These are phyloP conservation scores for Neostapfia colusana DNA, from an alignment of 176 grass and related monocot species.

Conservation along the genomic window DNA sequence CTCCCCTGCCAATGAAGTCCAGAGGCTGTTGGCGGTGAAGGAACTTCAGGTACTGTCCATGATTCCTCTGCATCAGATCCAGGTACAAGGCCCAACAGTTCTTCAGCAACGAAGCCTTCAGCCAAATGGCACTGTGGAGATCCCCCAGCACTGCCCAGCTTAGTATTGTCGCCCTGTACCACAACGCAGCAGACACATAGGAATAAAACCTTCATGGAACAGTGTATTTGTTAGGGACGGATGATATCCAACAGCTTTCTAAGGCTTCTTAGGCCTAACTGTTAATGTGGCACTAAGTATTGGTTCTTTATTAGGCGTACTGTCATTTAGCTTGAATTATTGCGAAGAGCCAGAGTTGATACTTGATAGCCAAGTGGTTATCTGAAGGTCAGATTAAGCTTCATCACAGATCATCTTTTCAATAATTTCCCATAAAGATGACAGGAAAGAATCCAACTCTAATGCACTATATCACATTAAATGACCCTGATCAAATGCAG, in stretches of 20 bases:
- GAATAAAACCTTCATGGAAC: background rate
- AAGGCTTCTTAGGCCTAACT: background rate
- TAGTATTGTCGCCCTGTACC: constrained; percentile 51
- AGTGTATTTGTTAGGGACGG: no score
- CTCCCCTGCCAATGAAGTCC: constrained; percentile 62
- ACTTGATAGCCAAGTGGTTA: background rate
- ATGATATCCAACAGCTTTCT: constrained; percentile 10
- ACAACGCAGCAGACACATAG: background rate
- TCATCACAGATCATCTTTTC: constrained; percentile 2
- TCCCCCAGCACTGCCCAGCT: constrained; percentile 51
- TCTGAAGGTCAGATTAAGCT: background rate
- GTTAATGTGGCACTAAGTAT: background rate
- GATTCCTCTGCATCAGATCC: constrained; percentile 36
- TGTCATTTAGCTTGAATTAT: background rate
- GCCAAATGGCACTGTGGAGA: constrained; percentile 52
- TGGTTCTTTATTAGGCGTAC: background rate
- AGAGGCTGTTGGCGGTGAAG: constrained; percentile 71
- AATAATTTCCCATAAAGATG: constrained; percentile 1
- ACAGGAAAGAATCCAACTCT: constrained; percentile 3
- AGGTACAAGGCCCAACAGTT: constrained; percentile 29
- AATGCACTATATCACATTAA: background rate
- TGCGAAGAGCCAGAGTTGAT: background rate
- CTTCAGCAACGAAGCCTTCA: constrained; percentile 40
- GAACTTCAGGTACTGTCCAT: constrained; percentile 54
- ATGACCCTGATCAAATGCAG: no score